Evolutionary conservation across 2,329 filamentous ascomycete species (phyloP), one percentile per base, ranked within the genome.

Genomic region (Aureobasidium sp.): DNA sequence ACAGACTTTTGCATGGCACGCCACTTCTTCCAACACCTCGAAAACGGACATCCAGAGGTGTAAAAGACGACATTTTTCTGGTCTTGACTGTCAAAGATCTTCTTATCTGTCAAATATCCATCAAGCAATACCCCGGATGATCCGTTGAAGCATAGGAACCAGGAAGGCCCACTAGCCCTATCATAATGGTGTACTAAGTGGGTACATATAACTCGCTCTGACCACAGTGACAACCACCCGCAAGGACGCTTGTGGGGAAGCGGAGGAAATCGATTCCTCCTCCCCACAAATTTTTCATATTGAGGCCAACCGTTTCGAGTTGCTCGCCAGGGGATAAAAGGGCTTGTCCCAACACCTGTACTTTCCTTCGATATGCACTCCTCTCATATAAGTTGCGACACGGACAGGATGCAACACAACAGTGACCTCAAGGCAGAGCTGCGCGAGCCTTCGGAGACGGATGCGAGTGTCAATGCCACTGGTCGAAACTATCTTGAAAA

Each of bases 261-360:
- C 55, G 55, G 55, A 48, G 42, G 27, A 27, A 57, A 58, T 58
- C 32, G 42, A 58, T 58, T 58, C 15, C 15, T 58, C 32, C 52
- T 42, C 55, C 27, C 55, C 55, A 58, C 55, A 58, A 58, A 29
- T 37, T 58, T 58, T 29, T 58, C 26, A 47, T 58, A 46, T 48
- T 58, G 55, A 58, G 55, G 55, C 55, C 55, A 58, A 58, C 55
- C 55, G 55, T 58, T 58, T 58, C 55, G 55, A 58, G 42, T 58
- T 58, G 55, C 55, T 48, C 29, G 13, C 27, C 41, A 44, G n/a
- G 53, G 32, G 42, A 47, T 58, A 58, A 58, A 58, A 47, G 47
- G 55, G 55, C 4, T 23, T 17, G 15, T 48, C 32, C 42, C 55
- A 47, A 58, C 42, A 37, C 32, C 29, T 37, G 12, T 10, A 32